Evolutionary conservation across 805 yeast genomes (phyloP).

Genomic region (Monosporozyma solicola): DNA sequence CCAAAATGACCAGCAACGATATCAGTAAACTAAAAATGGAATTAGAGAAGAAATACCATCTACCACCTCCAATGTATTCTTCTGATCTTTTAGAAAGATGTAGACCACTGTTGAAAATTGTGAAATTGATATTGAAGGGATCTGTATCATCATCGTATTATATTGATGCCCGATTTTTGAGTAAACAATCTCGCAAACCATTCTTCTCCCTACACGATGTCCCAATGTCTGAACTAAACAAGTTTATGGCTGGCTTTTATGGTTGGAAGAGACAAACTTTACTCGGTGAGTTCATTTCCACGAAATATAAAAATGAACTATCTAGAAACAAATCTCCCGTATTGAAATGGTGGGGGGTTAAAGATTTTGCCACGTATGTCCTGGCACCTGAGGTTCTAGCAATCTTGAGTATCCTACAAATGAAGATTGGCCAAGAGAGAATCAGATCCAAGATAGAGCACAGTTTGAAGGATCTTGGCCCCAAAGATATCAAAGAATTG

Average conservation of each 20-base stretch:
- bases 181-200: conserved; percentile 32
- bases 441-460: background rate
- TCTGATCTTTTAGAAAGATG: conserved; percentile 4
- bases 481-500: background rate
- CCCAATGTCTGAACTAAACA: conserved; percentile 36
- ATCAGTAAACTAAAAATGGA: background rate
- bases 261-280: conserved; percentile 50
- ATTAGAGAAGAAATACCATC: conserved; percentile 2
- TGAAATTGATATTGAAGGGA: conserved; percentile 39
- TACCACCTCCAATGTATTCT: conserved; percentile 11
- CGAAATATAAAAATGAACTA: conserved; percentile 28
- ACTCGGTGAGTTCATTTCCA: conserved; percentile 38
- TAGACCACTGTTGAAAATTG: conserved; percentile 25
- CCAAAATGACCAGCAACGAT: background rate
- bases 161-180: conserved; percentile 38
- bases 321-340: conserved; percentile 33
- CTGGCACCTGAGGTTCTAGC: conserved; percentile 55
- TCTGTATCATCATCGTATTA: conserved; percentile 41
- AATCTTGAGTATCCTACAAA: conserved; percentile 41
- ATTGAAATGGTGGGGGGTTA: conserved; percentile 51
- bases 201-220: conserved; percentile 41
- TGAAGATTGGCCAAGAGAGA: conserved; percentile 16
- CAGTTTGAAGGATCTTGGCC: background rate
- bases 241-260: conserved; percentile 49
- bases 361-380: conserved; percentile 48